These are phyloP conservation scores for Cryptococcus sp. DNA, from an alignment of 1,284 basidiomycete genomes.

Conservation along the genomic window DNA sequence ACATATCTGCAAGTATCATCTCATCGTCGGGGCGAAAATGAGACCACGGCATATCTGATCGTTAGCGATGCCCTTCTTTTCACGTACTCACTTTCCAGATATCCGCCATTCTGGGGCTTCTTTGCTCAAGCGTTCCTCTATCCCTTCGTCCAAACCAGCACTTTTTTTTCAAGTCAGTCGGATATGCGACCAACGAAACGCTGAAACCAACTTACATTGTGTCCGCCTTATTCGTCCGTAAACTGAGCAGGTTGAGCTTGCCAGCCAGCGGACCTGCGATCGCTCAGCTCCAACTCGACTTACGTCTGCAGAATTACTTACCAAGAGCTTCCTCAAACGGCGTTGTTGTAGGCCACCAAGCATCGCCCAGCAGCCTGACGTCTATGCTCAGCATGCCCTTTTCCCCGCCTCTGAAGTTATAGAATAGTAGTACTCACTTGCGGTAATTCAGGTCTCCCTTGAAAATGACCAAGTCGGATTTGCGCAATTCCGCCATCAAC, in stretches of 20 bases:
- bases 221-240: constrained; percentile 95
- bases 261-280: constrained; percentile 71
- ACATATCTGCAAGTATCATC: not conserved
- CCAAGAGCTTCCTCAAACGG: constrained; percentile 78
- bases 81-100: constrained; percentile 47
- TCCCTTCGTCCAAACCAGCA: constrained; percentile 44
- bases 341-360: constrained; percentile 82
- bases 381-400: constrained; percentile 1
- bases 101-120: constrained; percentile 47
- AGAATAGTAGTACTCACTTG: constrained; percentile 60
- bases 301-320: constrained; percentile 41
- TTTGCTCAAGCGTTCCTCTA: constrained; percentile 39
- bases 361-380: constrained; percentile 79
- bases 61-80: constrained; percentile 5
- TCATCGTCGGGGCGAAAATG: constrained; percentile 27
- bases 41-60: constrained; percentile 44
- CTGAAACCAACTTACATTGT: constrained; percentile 61
- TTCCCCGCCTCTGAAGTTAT: not conserved
- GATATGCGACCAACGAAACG: not conserved
- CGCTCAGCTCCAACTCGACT: constrained; percentile 7
- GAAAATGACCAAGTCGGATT: constrained; percentile 82
- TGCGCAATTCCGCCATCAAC: constrained; percentile 63
- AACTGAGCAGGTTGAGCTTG: constrained; percentile 74
- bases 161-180: constrained; percentile 16
- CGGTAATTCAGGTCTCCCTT: constrained; percentile 94